A percentile compares a stretch with the other conserved stretches of the same genome.
These are phyloP conservation scores for Fusarium sublunatum DNA, from an alignment of 2,329 filamentous ascomycete genomes.

Conservation along the genomic window DNA sequence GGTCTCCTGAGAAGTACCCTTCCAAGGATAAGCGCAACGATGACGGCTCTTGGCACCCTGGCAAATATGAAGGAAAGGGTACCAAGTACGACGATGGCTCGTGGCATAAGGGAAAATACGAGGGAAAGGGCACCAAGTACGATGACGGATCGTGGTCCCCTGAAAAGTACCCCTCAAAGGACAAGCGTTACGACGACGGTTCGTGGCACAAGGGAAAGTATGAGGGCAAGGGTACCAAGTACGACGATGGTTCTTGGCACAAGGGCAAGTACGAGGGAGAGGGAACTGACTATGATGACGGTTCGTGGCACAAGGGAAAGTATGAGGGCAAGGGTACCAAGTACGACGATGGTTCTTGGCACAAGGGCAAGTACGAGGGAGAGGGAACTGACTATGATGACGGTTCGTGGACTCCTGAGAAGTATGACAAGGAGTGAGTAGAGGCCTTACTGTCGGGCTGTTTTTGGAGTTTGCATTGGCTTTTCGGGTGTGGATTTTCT, in stretches of 20 bases:
- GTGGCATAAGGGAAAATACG: background rate
- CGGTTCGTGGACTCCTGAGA: constrained; percentile 22
- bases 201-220: constrained; percentile 17
- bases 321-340: constrained; percentile 26
- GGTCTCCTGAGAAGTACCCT: constrained; percentile 21
- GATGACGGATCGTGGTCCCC: background rate
- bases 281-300: too few relatives aligned
- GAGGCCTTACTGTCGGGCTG: background rate
- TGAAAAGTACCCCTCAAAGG: background rate
- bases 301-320: constrained; percentile 17
- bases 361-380: constrained; percentile 16
- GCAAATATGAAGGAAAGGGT: constrained; percentile 14
- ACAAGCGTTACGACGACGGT: constrained; percentile 13
- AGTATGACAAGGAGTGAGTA: constrained; percentile 18
- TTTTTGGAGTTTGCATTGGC: background rate
- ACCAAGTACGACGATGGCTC: constrained; percentile 11
- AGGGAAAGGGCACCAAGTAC: too few relatives aligned
- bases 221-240: constrained; percentile 3
- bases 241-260: constrained; percentile 11
- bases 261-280: constrained; percentile 32
- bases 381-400: constrained; percentile 2
- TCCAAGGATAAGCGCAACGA: constrained; percentile 7
- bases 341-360: constrained; percentile 15
- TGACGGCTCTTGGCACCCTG: constrained; percentile 11
- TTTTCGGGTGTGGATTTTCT: background rate